These are phyloP conservation scores for Coniophora puteana DNA, from an alignment of 1,284 basidiomycete species.

Conservation along the genomic window DNA sequence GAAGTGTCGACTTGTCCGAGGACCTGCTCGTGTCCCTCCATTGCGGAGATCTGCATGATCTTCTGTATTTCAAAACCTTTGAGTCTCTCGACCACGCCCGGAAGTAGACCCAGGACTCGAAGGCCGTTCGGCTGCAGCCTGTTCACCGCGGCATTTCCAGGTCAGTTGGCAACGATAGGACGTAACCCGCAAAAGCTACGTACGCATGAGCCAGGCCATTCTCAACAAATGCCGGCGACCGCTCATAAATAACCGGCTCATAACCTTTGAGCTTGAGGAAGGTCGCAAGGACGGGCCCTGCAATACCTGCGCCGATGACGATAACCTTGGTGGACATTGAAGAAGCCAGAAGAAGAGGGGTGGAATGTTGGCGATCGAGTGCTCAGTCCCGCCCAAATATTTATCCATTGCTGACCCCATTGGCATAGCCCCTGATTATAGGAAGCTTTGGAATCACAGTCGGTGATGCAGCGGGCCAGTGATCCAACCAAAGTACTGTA, in stretches of 20 bases:
- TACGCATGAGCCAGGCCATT: slow-evolving; percentile 37
- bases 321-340: slow-evolving; percentile 37
- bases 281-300: slow-evolving; percentile 42
- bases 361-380: too few relatives aligned
- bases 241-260: slow-evolving; percentile 39
- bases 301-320: slow-evolving; percentile 41
- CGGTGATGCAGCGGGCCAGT: too few relatives aligned
- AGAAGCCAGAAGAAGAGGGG: too few relatives aligned
- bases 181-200: slow-evolving; percentile 10
- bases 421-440: too few relatives aligned
- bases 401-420: too few relatives aligned
- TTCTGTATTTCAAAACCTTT: slow-evolving; percentile 25
- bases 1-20: slow-evolving; percentile 26
- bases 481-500: too few relatives aligned
- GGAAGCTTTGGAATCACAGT: too few relatives aligned
- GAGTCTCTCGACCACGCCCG: slow-evolving; percentile 32
- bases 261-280: slow-evolving; percentile 41
- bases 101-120: slow-evolving; percentile 35
- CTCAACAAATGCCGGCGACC: slow-evolving; percentile 24
- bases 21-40: slow-evolving; percentile 29
- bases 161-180: too few relatives aligned
- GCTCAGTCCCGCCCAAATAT: too few relatives aligned
- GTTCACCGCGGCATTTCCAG: too few relatives aligned
- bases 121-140: slow-evolving; percentile 41
- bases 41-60: slow-evolving; percentile 25